Base-by-base conservation (phyloP, 768 basidiomycete genomes). In the Pholiota molesta region DNA sequence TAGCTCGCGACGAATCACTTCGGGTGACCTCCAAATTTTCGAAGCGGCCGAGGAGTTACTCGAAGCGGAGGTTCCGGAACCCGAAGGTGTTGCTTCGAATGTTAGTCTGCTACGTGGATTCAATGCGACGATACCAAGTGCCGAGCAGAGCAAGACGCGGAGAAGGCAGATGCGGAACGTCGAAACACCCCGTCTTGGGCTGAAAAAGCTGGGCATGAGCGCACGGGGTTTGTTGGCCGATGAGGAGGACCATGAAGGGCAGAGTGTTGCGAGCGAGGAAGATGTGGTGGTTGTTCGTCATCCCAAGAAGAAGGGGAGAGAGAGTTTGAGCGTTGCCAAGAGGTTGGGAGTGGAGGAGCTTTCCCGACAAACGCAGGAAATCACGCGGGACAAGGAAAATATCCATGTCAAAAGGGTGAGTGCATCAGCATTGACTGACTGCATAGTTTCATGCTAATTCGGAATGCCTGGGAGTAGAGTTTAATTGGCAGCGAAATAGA, bases 41-140 rank as follows among this genome's bases (percentile, higher is more conserved):
- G 93, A 94, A 76, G 91, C 89, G 5, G 87, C 90, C 6, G 87
- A 90, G 26, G 91, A 93, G 71, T 77, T 95, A 10, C 83, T 95
- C 39, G 77, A 80, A 16, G 81, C 80, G 5, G 87, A 90, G 33
- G 83, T 95, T 1, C 92, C 92, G 2, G 91, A 93, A 66, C 84
- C 85, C 16, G 85, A 86, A 14, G 89, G 87, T 40, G 80, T 89
- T 31, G 89, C 89, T 5, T 81, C 83, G 16, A 84, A 86, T 68
- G 88, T 95, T 55, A 93, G 92, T 68, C 80, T 99, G 35, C 77
- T 97, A 44, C 86, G 90, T 49, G 97, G 97, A 0, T 99, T 98
- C 75, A 91, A 93, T 69, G 97, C 97, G 17, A 98, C 97, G 2
- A 91, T 97, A 45, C 97, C 97, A 13, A 92, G 91, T 70, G 86